Percentiles rank a stretch among this genome's conserved stretches.
Conservation (phyloP, 208 protist species). For the Leishmania gerbilli region DNA sequence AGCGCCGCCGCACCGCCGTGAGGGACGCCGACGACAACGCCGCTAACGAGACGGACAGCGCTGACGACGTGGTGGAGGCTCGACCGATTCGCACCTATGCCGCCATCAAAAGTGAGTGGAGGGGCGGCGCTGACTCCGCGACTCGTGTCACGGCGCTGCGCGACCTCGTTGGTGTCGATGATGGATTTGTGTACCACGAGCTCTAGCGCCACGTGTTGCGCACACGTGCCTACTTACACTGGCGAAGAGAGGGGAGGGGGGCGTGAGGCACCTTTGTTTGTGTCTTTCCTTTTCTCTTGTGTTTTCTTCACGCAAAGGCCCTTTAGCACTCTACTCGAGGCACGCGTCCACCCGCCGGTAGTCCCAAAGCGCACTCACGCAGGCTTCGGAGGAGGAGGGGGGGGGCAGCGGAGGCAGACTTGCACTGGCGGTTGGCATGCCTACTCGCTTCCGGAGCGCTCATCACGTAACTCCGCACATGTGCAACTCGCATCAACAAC, state of each 20-base stretch:
- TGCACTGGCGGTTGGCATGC: neutral
- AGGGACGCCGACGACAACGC: neutral
- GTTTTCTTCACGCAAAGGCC: neutral
- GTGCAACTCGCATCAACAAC: neutral
- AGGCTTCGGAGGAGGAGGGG: neutral
- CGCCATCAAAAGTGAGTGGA: constrained; percentile 75
- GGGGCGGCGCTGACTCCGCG: neutral
- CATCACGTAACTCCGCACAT: neutral
- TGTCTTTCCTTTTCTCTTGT: neutral
- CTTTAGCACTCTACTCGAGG: neutral
- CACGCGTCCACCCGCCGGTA: neutral
- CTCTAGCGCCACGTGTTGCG: constrained; percentile 29
- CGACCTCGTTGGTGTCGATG: constrained; percentile 65
- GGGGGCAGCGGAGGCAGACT: neutral
- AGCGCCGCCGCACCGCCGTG: constrained; percentile 16
- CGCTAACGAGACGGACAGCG: constrained; percentile 23
- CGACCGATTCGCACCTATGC: constrained; percentile 28
- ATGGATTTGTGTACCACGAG: constrained; percentile 89
- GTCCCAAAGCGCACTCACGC: neutral
- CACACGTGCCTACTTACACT: neutral
- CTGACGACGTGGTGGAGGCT: constrained; percentile 45
- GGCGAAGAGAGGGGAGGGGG: too few species aligned
- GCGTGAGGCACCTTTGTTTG: neutral
- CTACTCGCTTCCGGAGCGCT: neutral
- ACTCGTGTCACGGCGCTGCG: constrained; percentile 29